Evolutionary conservation across 768 basidiomycete species (phyloP), one percentile per base, ranked within the genome.

Genomic region (Lanmaoa pseudosensibilis): DNA sequence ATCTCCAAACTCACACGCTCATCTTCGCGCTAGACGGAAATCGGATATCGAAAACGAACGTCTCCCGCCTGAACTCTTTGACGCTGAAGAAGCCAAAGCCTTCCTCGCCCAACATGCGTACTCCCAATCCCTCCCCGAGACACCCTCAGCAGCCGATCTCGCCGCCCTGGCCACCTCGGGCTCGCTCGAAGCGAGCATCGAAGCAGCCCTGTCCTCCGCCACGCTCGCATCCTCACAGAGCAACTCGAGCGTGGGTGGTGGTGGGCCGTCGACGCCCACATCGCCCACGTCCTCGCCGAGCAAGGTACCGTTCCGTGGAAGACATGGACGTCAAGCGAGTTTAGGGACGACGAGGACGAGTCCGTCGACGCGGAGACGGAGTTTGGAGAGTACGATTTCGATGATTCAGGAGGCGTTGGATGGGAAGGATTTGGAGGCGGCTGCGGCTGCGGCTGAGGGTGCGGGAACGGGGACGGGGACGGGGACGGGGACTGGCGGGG

Each of bases 41-140:
- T 93, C 91, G 43, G 97, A 98, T 78, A 98, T 98, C 62, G 96
- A 98, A 75, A 98, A 98, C 75, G 97, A 99, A 74, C 88, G 94
- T 34, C 78, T 98, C n/a, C 97, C 96, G 3, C 96, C 96, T 2
- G 94, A 98, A 16, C 80, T 99, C 18, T 89, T 93, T 69, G 95
- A 98, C 66, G 87, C 85, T 7, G 70, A 72, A 56, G 86, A 89
- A 73, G 87, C 85, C 54, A 84, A 82, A 60, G 84, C 87, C 8
- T 82, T 85, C 59, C 65, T 90, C 54, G 60, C 67, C 47, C 70
- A 69, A 55, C 66, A 70, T 27, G 61, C 54, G 0, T 69, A 71
- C 13, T 70, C 73, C 5, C 70, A 65, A 37, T 75, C 75, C 3
- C 69, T 77, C 18, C 88, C 90, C 0, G 74, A 79, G 12, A 82